phyloP scores from a whole-genome alignment of 345 rosid species.

The Dovyalis caffra region DNA sequence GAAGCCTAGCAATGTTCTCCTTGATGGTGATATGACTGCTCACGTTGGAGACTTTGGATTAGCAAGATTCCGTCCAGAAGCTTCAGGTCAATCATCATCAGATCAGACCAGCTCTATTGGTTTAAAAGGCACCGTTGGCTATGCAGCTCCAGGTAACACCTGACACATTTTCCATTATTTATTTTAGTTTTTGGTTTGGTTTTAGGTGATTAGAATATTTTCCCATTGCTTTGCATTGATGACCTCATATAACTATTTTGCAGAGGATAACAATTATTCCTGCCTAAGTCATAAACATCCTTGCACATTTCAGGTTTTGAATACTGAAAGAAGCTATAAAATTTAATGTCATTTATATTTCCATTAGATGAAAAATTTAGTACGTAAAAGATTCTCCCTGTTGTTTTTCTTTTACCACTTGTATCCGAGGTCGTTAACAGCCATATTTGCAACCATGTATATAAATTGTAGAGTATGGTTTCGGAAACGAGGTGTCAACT shows the following conservation, averaged over 20 bases:
- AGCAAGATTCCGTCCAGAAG: constrained; percentile 1
- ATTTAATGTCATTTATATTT: too few relatives aligned
- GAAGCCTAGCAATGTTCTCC: constrained; percentile 5
- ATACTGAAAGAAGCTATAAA: too few relatives aligned
- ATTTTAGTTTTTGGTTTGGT: too few relatives aligned
- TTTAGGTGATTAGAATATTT: not conserved
- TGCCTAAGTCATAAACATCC: too few relatives aligned
- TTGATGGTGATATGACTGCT: not conserved
- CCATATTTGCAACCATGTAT: too few relatives aligned
- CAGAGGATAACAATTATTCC: too few relatives aligned
- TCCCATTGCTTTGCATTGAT: not conserved
- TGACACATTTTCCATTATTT: not conserved
- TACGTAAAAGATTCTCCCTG: too few relatives aligned
- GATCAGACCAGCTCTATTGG: constrained; percentile 7
- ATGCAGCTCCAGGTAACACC: constrained; percentile 13
- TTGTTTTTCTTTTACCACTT: too few relatives aligned
- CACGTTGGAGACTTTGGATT: constrained; percentile 23
- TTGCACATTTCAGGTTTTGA: too few relatives aligned
- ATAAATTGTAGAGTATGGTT: constrained; percentile 15
- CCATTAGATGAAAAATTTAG: too few relatives aligned
- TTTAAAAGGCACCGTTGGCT: constrained; percentile 10
- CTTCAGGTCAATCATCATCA: not conserved
- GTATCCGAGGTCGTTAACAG: too few relatives aligned
- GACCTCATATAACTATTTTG: not conserved
- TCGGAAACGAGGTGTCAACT: constrained; percentile 3